Percentiles rank a stretch among this genome's conserved stretches.
These are phyloP conservation scores for Vanrija sp. DNA, from an alignment of 1,284 basidiomycete genomes.

Conservation along the genomic window DNA sequence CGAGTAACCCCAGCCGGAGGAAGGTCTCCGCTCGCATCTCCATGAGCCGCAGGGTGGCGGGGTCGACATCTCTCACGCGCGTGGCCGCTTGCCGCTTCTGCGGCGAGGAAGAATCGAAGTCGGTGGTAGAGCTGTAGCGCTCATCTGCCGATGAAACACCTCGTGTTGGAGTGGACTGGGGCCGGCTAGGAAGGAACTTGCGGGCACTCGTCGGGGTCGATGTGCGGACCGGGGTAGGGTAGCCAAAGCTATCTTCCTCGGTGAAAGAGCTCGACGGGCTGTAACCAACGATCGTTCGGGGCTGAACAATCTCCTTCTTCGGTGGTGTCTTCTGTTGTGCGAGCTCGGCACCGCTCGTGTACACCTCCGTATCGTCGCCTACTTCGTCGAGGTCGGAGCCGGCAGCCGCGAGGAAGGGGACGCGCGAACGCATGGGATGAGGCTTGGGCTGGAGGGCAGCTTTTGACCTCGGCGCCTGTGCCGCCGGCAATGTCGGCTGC, in stretches of 20 bases:
- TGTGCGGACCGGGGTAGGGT: constrained; percentile 6
- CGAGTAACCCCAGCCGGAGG: constrained; percentile 36
- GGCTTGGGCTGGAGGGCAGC: neutral
- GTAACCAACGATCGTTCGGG: constrained; percentile 13
- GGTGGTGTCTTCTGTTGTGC: neutral
- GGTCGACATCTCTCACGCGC: neutral
- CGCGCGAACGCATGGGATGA: constrained; percentile 18
- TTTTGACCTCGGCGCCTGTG: neutral
- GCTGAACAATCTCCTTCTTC: neutral
- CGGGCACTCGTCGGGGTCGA: constrained; percentile 6
- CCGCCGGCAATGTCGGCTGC: neutral
- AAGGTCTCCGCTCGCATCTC: constrained; percentile 39
- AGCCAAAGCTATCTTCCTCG: constrained; percentile 3
- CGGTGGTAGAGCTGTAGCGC: too few relatives aligned
- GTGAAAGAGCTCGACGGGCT: constrained; percentile 4
- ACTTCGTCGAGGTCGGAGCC: constrained; percentile 44
- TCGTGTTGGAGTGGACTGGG: neutral
- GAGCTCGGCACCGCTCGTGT: neutral
- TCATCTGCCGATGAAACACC: too few relatives aligned
- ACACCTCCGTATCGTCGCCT: constrained; percentile 11
- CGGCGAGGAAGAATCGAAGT: too few relatives aligned
- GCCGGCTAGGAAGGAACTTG: too few relatives aligned
- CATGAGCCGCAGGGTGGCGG: constrained; percentile 17
- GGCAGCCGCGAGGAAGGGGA: constrained; percentile 42
- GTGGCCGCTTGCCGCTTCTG: too few relatives aligned